Conservation (phyloP, 352 stramenopile genomes). For the Lagenidium giganteum region DNA sequence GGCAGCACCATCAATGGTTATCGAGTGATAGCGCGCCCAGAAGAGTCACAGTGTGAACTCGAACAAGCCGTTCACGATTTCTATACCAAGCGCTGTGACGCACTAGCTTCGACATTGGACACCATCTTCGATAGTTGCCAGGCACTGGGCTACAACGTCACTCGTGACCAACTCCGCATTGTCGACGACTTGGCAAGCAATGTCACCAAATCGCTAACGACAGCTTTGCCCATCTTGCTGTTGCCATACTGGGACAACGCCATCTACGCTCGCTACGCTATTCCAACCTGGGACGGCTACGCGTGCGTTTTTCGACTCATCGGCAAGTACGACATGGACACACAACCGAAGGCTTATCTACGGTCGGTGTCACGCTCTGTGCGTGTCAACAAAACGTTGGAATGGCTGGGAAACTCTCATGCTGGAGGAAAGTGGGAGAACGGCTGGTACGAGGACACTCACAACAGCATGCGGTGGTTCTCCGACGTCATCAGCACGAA, state of each 20-base stretch:
- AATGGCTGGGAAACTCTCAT: slow-evolving; percentile 31
- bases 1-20: slow-evolving; percentile 7
- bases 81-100: slow-evolving; percentile 15
- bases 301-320: slow-evolving; percentile 36
- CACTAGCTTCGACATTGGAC: slow-evolving; percentile 14
- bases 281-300: slow-evolving; percentile 27
- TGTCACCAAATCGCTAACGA: slow-evolving; percentile 16
- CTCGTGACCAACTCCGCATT: slow-evolving; percentile 18
- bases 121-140: slow-evolving; percentile 2
- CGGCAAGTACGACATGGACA: slow-evolving; percentile 25
- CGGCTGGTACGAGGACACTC: slow-evolving; percentile 36
- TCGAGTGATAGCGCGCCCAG: slow-evolving; percentile 9
- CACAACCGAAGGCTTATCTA: slow-evolving; percentile 9
- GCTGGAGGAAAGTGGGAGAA: slow-evolving; percentile 25
- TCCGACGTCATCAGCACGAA: slow-evolving; percentile 33
- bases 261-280: slow-evolving; percentile 14
- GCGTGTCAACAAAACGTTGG: slow-evolving; percentile 24
- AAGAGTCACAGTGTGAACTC: neutral
- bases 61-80: neutral
- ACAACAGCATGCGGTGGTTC: slow-evolving; percentile 10
- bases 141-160: slow-evolving; percentile 20
- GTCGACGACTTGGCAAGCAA: slow-evolving; percentile 17
- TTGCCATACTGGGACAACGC: slow-evolving; percentile 41
- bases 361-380: slow-evolving; percentile 13
- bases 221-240: slow-evolving; percentile 33